Base-by-base conservation (phyloP, 2,329 filamentous ascomycete species). In the Elsinoe batatas region DNA sequence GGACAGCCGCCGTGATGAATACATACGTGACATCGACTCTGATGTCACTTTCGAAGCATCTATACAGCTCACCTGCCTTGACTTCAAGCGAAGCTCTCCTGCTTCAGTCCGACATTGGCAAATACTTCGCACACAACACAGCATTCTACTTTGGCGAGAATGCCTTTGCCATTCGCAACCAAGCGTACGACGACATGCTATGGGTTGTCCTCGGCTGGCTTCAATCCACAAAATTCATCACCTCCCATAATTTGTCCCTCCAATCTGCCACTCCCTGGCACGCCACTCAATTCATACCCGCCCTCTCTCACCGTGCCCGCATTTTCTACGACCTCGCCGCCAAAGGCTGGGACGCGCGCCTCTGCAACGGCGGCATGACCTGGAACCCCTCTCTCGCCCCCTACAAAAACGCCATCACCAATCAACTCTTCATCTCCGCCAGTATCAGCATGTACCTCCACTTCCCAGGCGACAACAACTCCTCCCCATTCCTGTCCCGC, bases 351-450 rank as follows among this genome's bases (percentile, higher is more conserved):
- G 87, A 94, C 65, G 85, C 80, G 17, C 76, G 74, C 26, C 78
- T 95, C 8, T 96, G 91, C 64, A 79, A 79, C 8, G 91, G 91
- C 30, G 91, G 91, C 47, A 96, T 96, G 90, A 77, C 83, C 15
- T 97, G 91, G 91, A 93, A 87, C 61, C 88, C 88, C 2, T 80
- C 81, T 35, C 72, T 91, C 26, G 70, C 78, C 37, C 89, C 90
- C 0, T 97, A 96, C 74, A 97, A 96, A 67, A 97, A 97, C 65
- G 89, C 91, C 60, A 94, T 97, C 63, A 97, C 91, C 30, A 96
- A 96, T 65, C 83, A 96, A 67, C 79, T 96, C 1, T 96, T 81
- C 71, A 88, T 96, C 58, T 79, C 91, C 0, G 89, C 88, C 0
- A 93, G 87, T 18, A 80, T 91, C 35, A 81, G 79, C 54, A 96